Evolutionary conservation across 345 rosid species (phyloP), one percentile per base, ranked within the genome.

Genomic region (Eucalyptus cloeziana): DNA sequence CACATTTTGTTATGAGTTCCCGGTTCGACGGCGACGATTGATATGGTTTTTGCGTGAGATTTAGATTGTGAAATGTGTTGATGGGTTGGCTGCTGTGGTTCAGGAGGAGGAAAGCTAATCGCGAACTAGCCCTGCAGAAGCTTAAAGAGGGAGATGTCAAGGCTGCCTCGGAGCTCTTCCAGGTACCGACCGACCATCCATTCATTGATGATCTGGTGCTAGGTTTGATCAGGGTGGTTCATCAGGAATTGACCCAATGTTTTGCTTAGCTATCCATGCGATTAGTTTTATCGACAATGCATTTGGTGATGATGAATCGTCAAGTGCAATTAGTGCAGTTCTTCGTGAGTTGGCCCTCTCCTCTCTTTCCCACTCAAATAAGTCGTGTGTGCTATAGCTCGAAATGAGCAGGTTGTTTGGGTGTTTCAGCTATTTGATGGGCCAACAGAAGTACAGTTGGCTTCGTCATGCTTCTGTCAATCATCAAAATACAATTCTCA

Each of bases 141-240:
- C 96, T 96, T 37, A 93, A 95, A 45, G 95, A 94, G 88, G 98
- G 99, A 83, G 92, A 97, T 93, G 93, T 94, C 27, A 86, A 86
- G 88, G 96, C 97, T 88, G 99, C 97, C 7, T 88, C 89, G 31
- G 99, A 95, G 90, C 95, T 94, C 89, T 97, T 97, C 89, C 98
- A 97, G 97, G 99, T 97, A 89, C 87, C 43, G 4, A 54, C 44
- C 7, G 4, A 54, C 25, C 7, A 6, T 50, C 8, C 30, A 52
- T 86, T 64, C 62, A 47, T 89, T 10, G 45, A 33, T 86, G 1
- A 86, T 40, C 47, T 76, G 30, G 83, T 21, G 47, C 83, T 40
- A 21, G 30, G 83, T 76, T 76, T 40, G 83, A 19, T 3, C 43
- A 40, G 83, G 47, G 47, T 21, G 83, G 83, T 76, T 40, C 11